Conservation (phyloP, 305 asterid genomes). For the Nicotiana rustica region DNA sequence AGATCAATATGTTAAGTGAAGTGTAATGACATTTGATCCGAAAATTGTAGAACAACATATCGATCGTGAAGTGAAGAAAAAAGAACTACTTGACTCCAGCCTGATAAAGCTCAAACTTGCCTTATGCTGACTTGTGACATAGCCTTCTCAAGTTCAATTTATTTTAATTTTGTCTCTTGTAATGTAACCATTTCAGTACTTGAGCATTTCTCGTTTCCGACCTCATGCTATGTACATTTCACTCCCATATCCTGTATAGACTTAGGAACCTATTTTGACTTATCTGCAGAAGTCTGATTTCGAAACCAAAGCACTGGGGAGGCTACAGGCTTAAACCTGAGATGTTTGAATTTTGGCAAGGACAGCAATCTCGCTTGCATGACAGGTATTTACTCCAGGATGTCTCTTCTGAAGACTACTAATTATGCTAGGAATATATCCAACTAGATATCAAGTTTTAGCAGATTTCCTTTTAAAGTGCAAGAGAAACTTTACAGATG, state of each 20-base stretch:
- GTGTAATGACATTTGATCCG: slow-evolving; percentile 13
- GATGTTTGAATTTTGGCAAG: slow-evolving; percentile 32
- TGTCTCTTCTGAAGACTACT: slow-evolving; percentile 24
- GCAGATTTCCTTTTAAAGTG: not conserved
- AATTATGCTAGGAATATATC: slow-evolving; percentile 11
- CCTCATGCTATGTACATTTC: not conserved
- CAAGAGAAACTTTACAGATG: slow-evolving; percentile 7
- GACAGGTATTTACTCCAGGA: slow-evolving; percentile 36
- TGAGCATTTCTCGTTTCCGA: not conserved
- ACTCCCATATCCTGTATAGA: slow-evolving; percentile 11
- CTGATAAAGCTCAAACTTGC: not conserved
- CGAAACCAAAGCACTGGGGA: slow-evolving; percentile 42
- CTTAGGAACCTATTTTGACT: not conserved
- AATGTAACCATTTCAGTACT: slow-evolving; percentile 2
- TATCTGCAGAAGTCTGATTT: slow-evolving; percentile 34
- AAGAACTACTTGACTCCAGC: slow-evolving; percentile 1
- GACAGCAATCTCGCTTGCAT: slow-evolving; percentile 36
- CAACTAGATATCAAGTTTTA: not conserved
- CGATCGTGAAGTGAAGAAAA: slow-evolving; percentile 3
- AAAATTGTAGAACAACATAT: not conserved
- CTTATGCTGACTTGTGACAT: slow-evolving; percentile 24
- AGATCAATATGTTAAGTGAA: slow-evolving; percentile 3
- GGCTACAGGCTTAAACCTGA: slow-evolving; percentile 42
- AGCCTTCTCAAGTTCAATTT: slow-evolving; percentile 20
- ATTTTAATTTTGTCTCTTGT: not conserved